phyloP scores from a whole-genome alignment of 306 rosid species.

The Castanospermum australe region DNA sequence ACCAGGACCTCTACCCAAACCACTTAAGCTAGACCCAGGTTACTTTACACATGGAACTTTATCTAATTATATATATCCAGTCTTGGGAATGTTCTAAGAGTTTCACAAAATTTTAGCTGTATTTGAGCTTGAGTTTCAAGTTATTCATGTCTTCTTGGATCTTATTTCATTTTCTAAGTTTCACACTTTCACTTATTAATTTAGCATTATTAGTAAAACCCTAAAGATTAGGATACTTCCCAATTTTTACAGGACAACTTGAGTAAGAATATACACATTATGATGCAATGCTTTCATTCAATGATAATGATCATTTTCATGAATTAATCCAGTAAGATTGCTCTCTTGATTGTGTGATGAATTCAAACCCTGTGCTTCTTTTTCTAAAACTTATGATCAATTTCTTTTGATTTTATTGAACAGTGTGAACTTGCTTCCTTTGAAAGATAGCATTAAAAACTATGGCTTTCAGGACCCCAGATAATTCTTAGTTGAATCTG shows the following conservation, averaged over 20 bases:
- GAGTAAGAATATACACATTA: no score
- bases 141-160: neutral
- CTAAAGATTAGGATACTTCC: neutral
- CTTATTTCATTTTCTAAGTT: neutral
- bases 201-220: neutral
- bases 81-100: neutral
- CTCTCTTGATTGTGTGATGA: neutral
- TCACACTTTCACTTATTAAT: neutral
- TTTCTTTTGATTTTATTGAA: neutral
- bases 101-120: neutral
- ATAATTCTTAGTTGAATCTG: no score
- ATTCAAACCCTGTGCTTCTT: neutral
- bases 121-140: neutral
- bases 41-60: neutral
- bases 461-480: neutral
- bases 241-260: no score
- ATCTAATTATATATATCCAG: neutral
- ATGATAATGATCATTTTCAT: no score
- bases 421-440: neutral
- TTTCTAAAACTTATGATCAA: neutral
- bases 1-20: neutral
- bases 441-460: neutral
- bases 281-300: no score
- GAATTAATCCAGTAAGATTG: neutral
- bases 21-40: neutral